Evolutionary conservation across 257 asterid genomes (phyloP), one percentile per base, ranked within the genome.

Genomic region (Jaltomata sinuosa): DNA sequence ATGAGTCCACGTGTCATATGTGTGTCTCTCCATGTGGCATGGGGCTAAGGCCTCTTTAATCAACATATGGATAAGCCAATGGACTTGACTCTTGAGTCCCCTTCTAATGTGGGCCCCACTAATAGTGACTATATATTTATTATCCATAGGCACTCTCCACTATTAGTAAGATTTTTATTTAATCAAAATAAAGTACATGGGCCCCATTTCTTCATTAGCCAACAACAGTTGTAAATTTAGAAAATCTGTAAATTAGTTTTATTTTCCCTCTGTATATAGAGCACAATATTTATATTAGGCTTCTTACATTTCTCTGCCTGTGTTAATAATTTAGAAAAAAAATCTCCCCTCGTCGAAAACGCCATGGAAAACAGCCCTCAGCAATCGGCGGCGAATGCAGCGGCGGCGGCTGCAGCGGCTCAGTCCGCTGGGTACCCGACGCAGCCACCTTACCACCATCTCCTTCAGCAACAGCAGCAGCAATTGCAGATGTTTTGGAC

Each of bases 401-500:
- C 69, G 85, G 83, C 94, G 10, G 87, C 94, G 0, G 86, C 92
- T 2, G 86, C 86, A 84, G 87, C 89, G 64, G 89, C 89, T 12
- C 87, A 87, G 81, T 34, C 54, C 76, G 61, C 59, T 86, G 78
- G 85, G 9, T 90, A 88, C 77, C 92, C 94, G 2, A 86, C 90
- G 14, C 95, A 85, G 86, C 89, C 89, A 47, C 91, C 96, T 57
- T 94, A 92, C 86, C 98, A 94, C 79, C 95, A 92, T 86, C 97
- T 95, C 84, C 93, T 94, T 80, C 93, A 94, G 85, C 97, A 94
- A 67, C 98, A 93, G 64, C 98, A 94, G 42, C 93, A 94, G 53
- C 98, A 95, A 36, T 93, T 95, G 36, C 97, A 93, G 71, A 80
- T 90, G 92, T 95, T 95, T 84, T 95, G 98, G 98, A 88, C 77